Evolutionary conservation across 2,329 filamentous ascomycete species (phyloP).

Genomic region (Elsinoe perseae): DNA sequence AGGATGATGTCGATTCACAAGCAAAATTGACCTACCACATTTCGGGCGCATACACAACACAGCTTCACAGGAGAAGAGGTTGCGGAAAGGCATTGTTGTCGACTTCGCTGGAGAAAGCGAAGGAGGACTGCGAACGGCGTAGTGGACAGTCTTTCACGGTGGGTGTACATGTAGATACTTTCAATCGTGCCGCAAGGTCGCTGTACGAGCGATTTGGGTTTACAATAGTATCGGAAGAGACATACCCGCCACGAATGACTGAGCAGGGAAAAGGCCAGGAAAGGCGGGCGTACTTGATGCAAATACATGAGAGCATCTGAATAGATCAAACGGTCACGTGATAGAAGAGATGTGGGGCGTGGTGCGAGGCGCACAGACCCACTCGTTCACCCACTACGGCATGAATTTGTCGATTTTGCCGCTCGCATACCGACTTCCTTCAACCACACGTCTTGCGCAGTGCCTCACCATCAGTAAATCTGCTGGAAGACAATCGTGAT

Average conservation of each 20-base stretch:
- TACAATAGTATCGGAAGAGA: constrained; percentile 20
- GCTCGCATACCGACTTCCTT: no score
- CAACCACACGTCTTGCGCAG: not conserved
- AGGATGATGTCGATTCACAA: not conserved
- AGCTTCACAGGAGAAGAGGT: constrained; percentile 23
- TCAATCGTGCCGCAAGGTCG: constrained; percentile 24
- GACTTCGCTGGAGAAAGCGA: constrained; percentile 23
- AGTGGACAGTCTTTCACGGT: constrained; percentile 19
- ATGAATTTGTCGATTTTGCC: not conserved
- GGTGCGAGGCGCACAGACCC: no score
- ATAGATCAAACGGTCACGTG: no score
- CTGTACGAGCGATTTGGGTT: constrained; percentile 28
- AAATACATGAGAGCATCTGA: constrained; percentile 2
- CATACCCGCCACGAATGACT: constrained; percentile 20
- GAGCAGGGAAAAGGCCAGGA: constrained; percentile 15
- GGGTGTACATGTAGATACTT: constrained; percentile 10
- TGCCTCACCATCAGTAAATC: constrained; percentile 27
- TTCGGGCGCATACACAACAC: constrained; percentile 28
- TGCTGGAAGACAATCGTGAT: constrained; percentile 48
- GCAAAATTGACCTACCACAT: constrained; percentile 17
- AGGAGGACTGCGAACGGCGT: constrained; percentile 19
- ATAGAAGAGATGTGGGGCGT: no score
- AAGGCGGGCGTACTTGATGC: constrained; percentile 22
- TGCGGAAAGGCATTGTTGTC: constrained; percentile 26
- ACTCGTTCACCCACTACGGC: no score